These are phyloP conservation scores for Pythium pectinolyticum DNA, from an alignment of 352 stramenopile species.

Conservation along the genomic window DNA sequence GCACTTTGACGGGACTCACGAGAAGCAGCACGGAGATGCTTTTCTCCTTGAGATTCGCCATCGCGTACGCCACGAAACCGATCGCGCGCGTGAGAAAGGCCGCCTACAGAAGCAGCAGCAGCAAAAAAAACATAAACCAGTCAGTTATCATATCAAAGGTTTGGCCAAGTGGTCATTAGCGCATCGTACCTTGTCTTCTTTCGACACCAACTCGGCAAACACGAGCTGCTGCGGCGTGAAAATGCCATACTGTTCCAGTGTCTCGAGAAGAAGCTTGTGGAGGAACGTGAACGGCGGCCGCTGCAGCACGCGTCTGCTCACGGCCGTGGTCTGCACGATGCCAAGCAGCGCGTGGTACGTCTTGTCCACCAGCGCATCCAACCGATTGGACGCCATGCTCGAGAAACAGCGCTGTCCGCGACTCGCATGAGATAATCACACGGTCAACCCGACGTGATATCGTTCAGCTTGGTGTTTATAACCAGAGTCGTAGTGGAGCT, in stretches of 20 bases:
- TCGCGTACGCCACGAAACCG: conserved; percentile 68
- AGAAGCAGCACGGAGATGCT: conserved; percentile 70
- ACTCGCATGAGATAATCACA: too few relatives aligned
- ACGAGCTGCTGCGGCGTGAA: conserved; percentile 67
- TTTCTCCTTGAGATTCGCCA: conserved; percentile 40
- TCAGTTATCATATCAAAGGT: not conserved
- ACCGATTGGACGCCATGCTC: conserved; percentile 11
- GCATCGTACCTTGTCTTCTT: conserved; percentile 71
- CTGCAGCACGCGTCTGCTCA: conserved; percentile 65
- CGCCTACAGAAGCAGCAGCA: conserved; percentile 30
- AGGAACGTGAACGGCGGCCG: conserved; percentile 83
- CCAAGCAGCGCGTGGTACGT: conserved; percentile 63
- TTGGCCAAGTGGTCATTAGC: not conserved
- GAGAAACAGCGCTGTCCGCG: too few relatives aligned
- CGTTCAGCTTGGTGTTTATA: too few relatives aligned
- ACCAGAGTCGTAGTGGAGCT: too few relatives aligned
- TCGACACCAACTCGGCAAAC: conserved; percentile 56
- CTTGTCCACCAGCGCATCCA: conserved; percentile 50
- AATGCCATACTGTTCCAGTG: conserved; percentile 55
- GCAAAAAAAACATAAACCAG: not conserved
- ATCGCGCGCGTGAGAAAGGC: conserved; percentile 78
- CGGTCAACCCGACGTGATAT: too few relatives aligned
- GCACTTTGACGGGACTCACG: conserved; percentile 83
- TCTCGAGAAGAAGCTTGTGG: conserved; percentile 78
- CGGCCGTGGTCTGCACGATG: conserved; percentile 65